Evolutionary conservation across 768 basidiomycete species (phyloP), one percentile per base, ranked within the genome.

Genomic region (Baorangia bicolor): DNA sequence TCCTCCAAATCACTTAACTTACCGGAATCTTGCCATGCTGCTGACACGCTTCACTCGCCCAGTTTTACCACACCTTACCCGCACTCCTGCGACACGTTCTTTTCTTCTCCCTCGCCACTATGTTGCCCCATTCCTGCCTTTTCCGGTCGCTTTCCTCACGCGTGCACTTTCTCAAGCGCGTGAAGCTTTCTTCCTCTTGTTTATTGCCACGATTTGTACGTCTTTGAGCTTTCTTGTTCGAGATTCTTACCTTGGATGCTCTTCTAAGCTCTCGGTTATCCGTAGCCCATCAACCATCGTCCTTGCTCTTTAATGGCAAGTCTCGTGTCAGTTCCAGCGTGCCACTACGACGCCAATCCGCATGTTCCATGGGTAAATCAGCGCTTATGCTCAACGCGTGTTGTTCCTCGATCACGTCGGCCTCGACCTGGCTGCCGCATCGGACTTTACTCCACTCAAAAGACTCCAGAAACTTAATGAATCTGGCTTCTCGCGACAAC

Each of bases 361-460:
- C 72, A 63, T 63, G 68, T 70, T 68, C 49, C 61, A 70, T 62
- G 69, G 75, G 70, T 74, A 72, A 77, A 74, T 75, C 75, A 75
- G 76, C 76, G 76, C 78, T 80, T 78, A 76, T 74, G 67, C 65
- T 64, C 61, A 73, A 79, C 85, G 81, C 84, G 80, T 87, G 86
- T 80, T 74, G 77, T 75, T 73, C 74, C 75, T 80, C 83, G 86
- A 90, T 88, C 86, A 80, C 68, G 70, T 75, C 77, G 77, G 77
- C 77, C 80, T 77, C 75, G 76, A 76, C 66, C 76, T 77, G 77
- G 71, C 72, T 77, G 78, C 65, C 61, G 45, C 66, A 69, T 81
- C 82, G 83, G 84, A 78, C 74, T 73, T 78, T 80, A 78, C 85
- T 87, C 87, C 86, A 90, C 86, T 78, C 75, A 79, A 81, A 82